phyloP scores from a whole-genome alignment of 1,284 basidiomycete genomes.

The Ustilago cynodontis region DNA sequence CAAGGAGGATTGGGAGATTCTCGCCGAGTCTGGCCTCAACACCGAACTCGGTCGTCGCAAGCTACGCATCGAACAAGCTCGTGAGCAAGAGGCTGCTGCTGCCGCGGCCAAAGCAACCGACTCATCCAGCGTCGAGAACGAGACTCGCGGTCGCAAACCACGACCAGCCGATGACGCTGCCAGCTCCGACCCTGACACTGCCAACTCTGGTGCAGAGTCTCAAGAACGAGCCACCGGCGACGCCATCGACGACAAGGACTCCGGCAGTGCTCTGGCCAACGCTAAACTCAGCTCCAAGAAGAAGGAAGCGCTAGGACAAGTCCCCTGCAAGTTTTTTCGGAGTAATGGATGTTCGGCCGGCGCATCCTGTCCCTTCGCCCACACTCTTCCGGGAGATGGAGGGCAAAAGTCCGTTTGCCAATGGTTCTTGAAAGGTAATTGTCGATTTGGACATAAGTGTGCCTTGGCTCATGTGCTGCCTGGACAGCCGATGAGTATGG shows the following conservation, averaged over 20 bases:
- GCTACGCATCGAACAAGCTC: slow-evolving; percentile 48
- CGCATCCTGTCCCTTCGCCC: slow-evolving; percentile 94
- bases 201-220: slow-evolving; percentile 23
- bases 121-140: slow-evolving; percentile 10
- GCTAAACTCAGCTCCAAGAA: slow-evolving; percentile 69
- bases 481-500: slow-evolving; percentile 86
- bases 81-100: slow-evolving; percentile 40
- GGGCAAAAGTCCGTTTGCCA: slow-evolving; percentile 85
- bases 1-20: slow-evolving; percentile 58
- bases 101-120: slow-evolving; percentile 22
- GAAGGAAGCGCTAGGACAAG: slow-evolving; percentile 86
- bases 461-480: slow-evolving; percentile 85
- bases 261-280: slow-evolving; percentile 63
- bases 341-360: slow-evolving; percentile 81
- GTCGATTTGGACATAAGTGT: slow-evolving; percentile 98
- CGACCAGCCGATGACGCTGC: slow-evolving; percentile 24
- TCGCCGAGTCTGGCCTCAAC: slow-evolving; percentile 56
- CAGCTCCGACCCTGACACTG: slow-evolving; percentile 27
- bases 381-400: slow-evolving; percentile 72
- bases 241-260: slow-evolving; percentile 50
- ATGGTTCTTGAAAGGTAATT: slow-evolving; percentile 89
- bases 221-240: slow-evolving; percentile 41
- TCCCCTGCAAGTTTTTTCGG: slow-evolving; percentile 98
- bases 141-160: slow-evolving; percentile 28
- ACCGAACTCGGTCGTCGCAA: slow-evolving; percentile 57